Percentiles rank a stretch among this genome's conserved stretches.
Conservation (phyloP, 768 basidiomycete genomes). For the Sistotremastrum suecicum region DNA sequence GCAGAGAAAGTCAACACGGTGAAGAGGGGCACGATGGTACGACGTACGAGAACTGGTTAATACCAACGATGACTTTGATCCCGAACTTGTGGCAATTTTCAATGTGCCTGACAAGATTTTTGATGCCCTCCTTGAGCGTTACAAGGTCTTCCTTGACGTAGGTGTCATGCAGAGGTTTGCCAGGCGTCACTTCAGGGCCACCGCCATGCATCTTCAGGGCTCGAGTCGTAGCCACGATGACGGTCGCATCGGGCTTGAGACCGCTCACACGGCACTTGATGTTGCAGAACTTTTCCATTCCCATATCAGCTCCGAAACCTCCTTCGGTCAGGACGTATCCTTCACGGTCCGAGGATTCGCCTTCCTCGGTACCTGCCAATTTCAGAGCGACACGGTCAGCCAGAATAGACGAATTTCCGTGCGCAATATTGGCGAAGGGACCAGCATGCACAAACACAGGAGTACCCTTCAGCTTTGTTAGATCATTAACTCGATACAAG, state of each 20-base stretch:
- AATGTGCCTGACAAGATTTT: conserved; percentile 88
- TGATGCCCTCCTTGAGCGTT: conserved; percentile 80
- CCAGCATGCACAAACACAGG: conserved; percentile 99
- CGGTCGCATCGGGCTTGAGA: conserved; percentile 81
- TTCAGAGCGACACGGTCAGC: conserved; percentile 97
- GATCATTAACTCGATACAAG: neutral
- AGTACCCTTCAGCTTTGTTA: conserved; percentile 45
- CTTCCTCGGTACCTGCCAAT: conserved; percentile 88
- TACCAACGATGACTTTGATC: conserved; percentile 87
- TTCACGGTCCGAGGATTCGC: conserved; percentile 63
- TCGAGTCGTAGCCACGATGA: conserved; percentile 94
- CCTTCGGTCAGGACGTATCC: conserved; percentile 98
- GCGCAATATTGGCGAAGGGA: conserved; percentile 98
- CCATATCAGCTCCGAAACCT: conserved; percentile 98
- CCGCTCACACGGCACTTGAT: conserved; percentile 96
- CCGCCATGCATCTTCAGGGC: conserved; percentile 99
- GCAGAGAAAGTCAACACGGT: neutral
- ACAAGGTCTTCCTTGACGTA: conserved; percentile 91
- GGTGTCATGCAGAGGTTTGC: conserved; percentile 83
- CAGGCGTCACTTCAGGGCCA: conserved; percentile 91
- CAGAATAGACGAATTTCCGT: conserved; percentile 96
- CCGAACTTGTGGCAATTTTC: conserved; percentile 92
- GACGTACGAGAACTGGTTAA: conserved; percentile 89
- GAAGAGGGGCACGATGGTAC: neutral
- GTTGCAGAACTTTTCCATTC: conserved; percentile 99